A percentile compares a stretch with the other conserved stretches of the same genome.
Conservation (phyloP, 371 early-diverging fungal species). For the Globomyces sp. region DNA sequence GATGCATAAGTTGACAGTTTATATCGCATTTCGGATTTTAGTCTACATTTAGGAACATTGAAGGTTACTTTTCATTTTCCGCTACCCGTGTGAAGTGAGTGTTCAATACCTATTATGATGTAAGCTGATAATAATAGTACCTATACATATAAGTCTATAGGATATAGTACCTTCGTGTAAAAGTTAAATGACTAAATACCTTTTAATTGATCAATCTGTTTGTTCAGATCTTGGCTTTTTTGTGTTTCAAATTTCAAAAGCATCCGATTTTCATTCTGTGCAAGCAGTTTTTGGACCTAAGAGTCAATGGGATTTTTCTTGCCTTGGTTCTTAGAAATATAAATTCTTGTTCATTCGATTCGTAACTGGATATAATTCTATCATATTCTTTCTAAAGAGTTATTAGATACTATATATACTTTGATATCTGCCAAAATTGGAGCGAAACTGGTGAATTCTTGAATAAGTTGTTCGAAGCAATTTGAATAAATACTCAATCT, state of each 20-base stretch:
- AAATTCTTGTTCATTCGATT: slow-evolving; percentile 32
- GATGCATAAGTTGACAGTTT: slow-evolving; percentile 39
- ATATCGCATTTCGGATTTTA: slow-evolving; percentile 31
- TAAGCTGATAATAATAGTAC: no score
- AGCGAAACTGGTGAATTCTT: slow-evolving; percentile 32
- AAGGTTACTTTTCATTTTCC: background rate
- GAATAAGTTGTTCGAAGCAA: slow-evolving; percentile 37
- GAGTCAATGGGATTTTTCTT: background rate
- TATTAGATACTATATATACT: slow-evolving; percentile 6
- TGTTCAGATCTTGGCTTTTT: slow-evolving; percentile 27
- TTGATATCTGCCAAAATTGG: slow-evolving; percentile 42
- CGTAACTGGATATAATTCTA: slow-evolving; percentile 18
- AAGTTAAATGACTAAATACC: slow-evolving; percentile 10
- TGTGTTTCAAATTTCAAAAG: slow-evolving; percentile 39
- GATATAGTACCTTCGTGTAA: no score
- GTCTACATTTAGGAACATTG: slow-evolving; percentile 1
- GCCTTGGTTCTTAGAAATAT: slow-evolving; percentile 22
- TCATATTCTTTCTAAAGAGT: slow-evolving; percentile 32
- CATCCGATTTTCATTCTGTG: slow-evolving; percentile 43
- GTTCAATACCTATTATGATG: no score
- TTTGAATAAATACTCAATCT: slow-evolving; percentile 35
- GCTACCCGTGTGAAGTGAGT: slow-evolving; percentile 5
- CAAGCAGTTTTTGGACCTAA: slow-evolving; percentile 38
- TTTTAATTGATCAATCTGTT: slow-evolving; percentile 21
- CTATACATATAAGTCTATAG: no score